A percentile compares a stretch with the other conserved stretches of the same genome.
phyloP scores from a whole-genome alignment of 1,284 basidiomycete species.

The Microbotryum scabiosae region DNA sequence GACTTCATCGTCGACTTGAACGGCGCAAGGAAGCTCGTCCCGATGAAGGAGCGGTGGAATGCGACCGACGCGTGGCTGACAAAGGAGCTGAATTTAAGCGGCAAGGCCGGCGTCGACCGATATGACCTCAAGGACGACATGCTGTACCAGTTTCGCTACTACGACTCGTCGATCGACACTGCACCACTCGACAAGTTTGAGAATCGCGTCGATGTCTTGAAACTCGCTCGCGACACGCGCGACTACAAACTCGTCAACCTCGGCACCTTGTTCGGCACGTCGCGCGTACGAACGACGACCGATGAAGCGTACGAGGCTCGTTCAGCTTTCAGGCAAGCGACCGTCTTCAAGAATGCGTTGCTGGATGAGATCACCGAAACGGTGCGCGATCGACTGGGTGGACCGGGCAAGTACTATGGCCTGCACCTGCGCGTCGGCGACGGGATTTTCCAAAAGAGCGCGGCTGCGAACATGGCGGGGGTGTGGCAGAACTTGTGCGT shows the following conservation, averaged over 20 bases:
- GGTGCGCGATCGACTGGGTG: slow-evolving; percentile 44
- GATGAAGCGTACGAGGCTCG: slow-evolving; percentile 26
- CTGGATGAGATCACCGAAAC: slow-evolving; percentile 32
- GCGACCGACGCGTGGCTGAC: slow-evolving; percentile 49
- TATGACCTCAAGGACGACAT: slow-evolving; percentile 49
- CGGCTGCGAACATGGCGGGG: slow-evolving; percentile 33
- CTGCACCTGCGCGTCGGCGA: slow-evolving; percentile 61
- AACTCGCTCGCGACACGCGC: slow-evolving; percentile 20
- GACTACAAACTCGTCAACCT: slow-evolving; percentile 34
- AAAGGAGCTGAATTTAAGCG: slow-evolving; percentile 42
- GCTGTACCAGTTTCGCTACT: slow-evolving; percentile 58
- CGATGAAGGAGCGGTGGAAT: slow-evolving; percentile 47
- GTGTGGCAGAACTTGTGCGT: slow-evolving; percentile 30
- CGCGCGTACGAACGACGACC: slow-evolving; percentile 24
- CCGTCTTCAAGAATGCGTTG: slow-evolving; percentile 32
- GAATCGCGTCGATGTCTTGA: slow-evolving; percentile 32
- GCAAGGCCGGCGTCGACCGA: slow-evolving; percentile 40
- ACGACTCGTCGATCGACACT: slow-evolving; percentile 47
- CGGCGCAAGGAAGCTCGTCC: slow-evolving; percentile 37
- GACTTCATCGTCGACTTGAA: slow-evolving; percentile 55
- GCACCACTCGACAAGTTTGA: slow-evolving; percentile 35
- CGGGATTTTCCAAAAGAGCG: slow-evolving; percentile 50
- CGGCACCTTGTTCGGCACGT: slow-evolving; percentile 37
- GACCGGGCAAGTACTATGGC: slow-evolving; percentile 48
- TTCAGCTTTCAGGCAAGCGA: slow-evolving; percentile 28